Evolutionary conservation across 2,329 filamentous ascomycete species (phyloP).

Genomic region (Echinosphaeria canescens): DNA sequence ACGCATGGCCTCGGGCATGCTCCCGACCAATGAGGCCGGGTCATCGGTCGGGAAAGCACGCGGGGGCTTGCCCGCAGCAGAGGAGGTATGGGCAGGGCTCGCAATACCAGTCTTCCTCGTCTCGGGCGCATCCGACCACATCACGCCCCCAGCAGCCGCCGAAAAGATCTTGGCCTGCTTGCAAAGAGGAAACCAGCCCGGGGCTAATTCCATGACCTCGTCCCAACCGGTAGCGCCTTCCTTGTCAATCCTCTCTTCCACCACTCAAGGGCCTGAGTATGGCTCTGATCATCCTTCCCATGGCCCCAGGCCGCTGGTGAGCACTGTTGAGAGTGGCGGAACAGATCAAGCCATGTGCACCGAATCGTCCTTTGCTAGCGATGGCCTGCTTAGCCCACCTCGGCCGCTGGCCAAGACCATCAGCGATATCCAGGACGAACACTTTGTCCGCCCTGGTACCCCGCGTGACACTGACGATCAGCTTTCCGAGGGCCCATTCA

Average conservation of each 20-base stretch:
- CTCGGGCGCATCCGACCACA: conserved; percentile 52
- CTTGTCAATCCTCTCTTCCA: too few relatives aligned
- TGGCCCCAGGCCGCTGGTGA: too few relatives aligned
- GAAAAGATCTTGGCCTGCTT: conserved; percentile 36
- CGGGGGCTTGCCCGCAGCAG: conserved; percentile 32
- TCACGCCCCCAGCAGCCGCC: conserved; percentile 54
- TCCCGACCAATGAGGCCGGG: conserved; percentile 36
- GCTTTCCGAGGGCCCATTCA: conserved; percentile 22
- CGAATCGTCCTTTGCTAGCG: conserved; percentile 1
- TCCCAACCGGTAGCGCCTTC: too few relatives aligned
- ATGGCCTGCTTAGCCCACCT: neutral
- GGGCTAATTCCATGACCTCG: too few relatives aligned
- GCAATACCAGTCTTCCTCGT: conserved; percentile 58
- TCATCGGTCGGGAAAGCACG: too few relatives aligned
- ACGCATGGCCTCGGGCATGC: conserved; percentile 53
- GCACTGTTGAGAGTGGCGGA: too few relatives aligned
- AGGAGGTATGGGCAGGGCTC: conserved; percentile 52
- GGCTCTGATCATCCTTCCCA: too few relatives aligned
- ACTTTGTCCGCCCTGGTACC: too few relatives aligned
- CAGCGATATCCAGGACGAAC: conserved; percentile 4
- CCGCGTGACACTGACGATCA: too few relatives aligned
- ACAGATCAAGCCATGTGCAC: neutral
- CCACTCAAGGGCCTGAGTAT: too few relatives aligned
- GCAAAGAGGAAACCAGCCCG: conserved; percentile 6
- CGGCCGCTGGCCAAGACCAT: neutral